phyloP scores from a whole-genome alignment of 306 rosid species.

The Heteromeles arbutifolia region DNA sequence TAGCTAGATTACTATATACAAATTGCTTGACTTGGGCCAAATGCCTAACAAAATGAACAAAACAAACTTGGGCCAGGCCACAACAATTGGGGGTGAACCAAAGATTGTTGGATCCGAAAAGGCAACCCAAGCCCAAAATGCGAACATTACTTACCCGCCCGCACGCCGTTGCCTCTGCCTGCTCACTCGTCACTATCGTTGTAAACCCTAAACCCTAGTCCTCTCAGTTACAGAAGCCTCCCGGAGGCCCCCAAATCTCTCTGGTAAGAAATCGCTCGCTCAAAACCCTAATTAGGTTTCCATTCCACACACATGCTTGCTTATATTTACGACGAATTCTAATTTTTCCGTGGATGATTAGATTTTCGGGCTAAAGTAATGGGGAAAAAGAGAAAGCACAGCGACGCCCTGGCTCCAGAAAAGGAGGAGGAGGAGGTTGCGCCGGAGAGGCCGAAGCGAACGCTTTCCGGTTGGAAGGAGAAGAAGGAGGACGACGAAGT shows the following conservation, averaged over 20 bases:
- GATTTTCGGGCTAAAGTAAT: conserved; percentile 7
- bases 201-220: background rate
- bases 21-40: background rate
- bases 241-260: background rate
- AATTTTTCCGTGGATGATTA: background rate
- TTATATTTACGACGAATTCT: background rate
- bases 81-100: background rate
- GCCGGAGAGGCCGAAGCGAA: conserved; percentile 68
- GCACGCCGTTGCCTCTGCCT: background rate
- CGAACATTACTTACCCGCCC: too few relatives aligned
- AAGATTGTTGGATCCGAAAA: background rate
- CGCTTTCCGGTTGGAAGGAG: conserved; percentile 83
- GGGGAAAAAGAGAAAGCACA: conserved; percentile 91
- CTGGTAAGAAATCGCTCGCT: background rate
- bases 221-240: background rate
- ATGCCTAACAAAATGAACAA: background rate
- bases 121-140: background rate
- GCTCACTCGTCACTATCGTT: background rate
- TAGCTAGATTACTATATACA: background rate
- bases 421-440: conserved; percentile 64
- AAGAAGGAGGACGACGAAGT: conserved; percentile 13
- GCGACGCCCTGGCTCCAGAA: conserved; percentile 28
- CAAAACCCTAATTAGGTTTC: background rate
- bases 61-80: background rate
- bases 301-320: background rate